Percentiles rank a stretch among this genome's conserved stretches.
These are phyloP conservation scores for Diutina mesorugosa DNA, from an alignment of 1,139 yeast species.

Conservation along the genomic window DNA sequence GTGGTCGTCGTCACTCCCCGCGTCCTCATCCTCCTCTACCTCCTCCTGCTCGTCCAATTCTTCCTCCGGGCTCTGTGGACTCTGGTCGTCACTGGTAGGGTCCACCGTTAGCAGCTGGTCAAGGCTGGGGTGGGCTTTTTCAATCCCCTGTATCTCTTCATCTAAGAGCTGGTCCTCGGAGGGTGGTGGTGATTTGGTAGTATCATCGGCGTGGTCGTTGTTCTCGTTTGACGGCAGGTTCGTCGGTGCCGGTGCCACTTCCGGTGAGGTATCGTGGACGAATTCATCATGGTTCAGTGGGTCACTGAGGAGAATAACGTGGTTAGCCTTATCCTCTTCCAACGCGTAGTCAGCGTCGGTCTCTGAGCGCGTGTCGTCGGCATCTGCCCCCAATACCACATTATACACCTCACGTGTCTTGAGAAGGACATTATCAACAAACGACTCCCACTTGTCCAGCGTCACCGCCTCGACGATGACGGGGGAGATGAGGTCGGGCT, in stretches of 20 bases:
- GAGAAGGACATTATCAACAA: constrained; percentile 27
- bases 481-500: constrained; percentile 35
- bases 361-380: constrained; percentile 11
- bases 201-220: neutral
- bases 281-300: constrained; percentile 22
- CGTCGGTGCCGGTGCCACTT: neutral
- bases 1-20: constrained; percentile 1
- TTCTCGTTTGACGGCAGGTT: neutral
- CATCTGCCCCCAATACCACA: constrained; percentile 31
- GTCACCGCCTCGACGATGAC: constrained; percentile 25
- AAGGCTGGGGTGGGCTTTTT: neutral
- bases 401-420: constrained; percentile 35
- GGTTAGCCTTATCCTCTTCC: constrained; percentile 8
- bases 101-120: neutral
- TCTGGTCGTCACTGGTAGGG: neutral
- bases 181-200: neutral
- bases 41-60: constrained; percentile 8
- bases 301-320: constrained; percentile 22
- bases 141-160: neutral
- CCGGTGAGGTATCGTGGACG: constrained; percentile 10
- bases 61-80: neutral
- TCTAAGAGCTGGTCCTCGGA: neutral
- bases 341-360: constrained; percentile 5
- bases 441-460: constrained; percentile 32
- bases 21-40: constrained; percentile 11